Percentiles rank a stretch among this genome's conserved stretches.
Evolutionary conservation across 176 grass and related monocot genomes (phyloP).

Genomic region (Oropetium thomaeum): DNA sequence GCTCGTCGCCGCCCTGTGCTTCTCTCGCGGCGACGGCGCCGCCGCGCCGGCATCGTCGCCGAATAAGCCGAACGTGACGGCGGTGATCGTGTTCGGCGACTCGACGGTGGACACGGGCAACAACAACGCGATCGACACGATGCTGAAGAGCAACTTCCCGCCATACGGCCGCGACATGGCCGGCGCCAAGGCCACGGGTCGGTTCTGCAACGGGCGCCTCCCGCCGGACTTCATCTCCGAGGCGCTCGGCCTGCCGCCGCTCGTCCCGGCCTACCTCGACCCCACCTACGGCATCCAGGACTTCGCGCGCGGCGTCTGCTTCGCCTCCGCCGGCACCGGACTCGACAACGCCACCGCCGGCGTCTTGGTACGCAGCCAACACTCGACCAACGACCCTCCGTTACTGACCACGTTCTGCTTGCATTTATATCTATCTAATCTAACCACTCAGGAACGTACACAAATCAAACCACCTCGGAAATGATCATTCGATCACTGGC

Average conservation of each 20-base stretch:
- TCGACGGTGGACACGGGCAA: slow-evolving; percentile 93
- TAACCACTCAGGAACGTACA: background rate
- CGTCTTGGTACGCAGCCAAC: slow-evolving; percentile 49
- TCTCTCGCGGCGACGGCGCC: background rate
- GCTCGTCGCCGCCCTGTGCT: background rate
- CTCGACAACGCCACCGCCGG: slow-evolving; percentile 80
- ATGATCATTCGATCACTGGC: background rate
- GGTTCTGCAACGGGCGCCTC: slow-evolving; percentile 73
- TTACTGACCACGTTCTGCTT: background rate
- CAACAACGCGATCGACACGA: slow-evolving; percentile 67
- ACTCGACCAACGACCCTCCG: background rate
- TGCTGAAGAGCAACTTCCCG: slow-evolving; percentile 79
- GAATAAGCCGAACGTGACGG: slow-evolving; percentile 32
- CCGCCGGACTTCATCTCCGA: slow-evolving; percentile 66
- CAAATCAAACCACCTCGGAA: background rate
- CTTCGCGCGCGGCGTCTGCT: slow-evolving; percentile 84
- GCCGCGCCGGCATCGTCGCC: background rate
- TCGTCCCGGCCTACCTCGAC: slow-evolving; percentile 71
- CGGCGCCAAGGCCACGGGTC: slow-evolving; percentile 47
- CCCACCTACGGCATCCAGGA: slow-evolving; percentile 44
- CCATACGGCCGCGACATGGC: slow-evolving; percentile 81
- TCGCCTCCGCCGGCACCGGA: slow-evolving; percentile 88
- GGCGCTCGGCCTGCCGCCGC: slow-evolving; percentile 50
- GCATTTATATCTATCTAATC: background rate
- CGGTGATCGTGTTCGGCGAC: slow-evolving; percentile 91